Conservation (phyloP, 331 rosid species). For the Quercus tomentella region DNA sequence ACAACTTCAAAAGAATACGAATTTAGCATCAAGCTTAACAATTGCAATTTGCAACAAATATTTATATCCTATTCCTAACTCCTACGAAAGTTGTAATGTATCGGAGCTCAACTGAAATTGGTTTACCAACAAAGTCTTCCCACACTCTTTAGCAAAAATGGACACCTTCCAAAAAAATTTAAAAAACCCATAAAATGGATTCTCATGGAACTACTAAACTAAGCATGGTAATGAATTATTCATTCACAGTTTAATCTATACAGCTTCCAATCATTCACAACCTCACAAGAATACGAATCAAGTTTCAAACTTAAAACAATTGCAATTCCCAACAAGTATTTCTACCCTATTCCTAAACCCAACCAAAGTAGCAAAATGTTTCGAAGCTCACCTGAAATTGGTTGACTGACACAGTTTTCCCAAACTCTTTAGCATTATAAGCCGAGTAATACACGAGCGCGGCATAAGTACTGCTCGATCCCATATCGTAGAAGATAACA, state of each 20-base stretch:
- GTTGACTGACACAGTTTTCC: constrained; percentile 71
- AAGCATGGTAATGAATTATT: too few relatives aligned
- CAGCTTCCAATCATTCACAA: neutral
- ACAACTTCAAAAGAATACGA: neutral
- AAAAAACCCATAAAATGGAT: neutral
- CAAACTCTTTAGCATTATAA: constrained; percentile 72
- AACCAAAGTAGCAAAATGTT: neutral
- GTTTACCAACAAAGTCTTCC: constrained; percentile 73
- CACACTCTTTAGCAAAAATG: constrained; percentile 54
- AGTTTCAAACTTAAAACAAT: neutral
- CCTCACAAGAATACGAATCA: neutral
- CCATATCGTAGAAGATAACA: constrained; percentile 94
- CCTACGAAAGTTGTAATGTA: neutral
- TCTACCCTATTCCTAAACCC: neutral
- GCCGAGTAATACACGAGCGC: constrained; percentile 83
- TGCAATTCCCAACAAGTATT: neutral
- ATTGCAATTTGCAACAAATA: neutral
- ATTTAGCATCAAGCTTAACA: neutral
- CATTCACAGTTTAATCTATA: neutral
- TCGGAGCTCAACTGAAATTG: constrained; percentile 71
- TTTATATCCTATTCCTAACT: neutral
- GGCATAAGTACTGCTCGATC: constrained; percentile 85
- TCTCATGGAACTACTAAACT: neutral
- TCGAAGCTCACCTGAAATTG: constrained; percentile 74
- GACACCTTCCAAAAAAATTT: too few relatives aligned